Evolutionary conservation across 2,329 filamentous ascomycete genomes (phyloP), one percentile per base, ranked within the genome.

Genomic region (Lachnellula suecica): DNA sequence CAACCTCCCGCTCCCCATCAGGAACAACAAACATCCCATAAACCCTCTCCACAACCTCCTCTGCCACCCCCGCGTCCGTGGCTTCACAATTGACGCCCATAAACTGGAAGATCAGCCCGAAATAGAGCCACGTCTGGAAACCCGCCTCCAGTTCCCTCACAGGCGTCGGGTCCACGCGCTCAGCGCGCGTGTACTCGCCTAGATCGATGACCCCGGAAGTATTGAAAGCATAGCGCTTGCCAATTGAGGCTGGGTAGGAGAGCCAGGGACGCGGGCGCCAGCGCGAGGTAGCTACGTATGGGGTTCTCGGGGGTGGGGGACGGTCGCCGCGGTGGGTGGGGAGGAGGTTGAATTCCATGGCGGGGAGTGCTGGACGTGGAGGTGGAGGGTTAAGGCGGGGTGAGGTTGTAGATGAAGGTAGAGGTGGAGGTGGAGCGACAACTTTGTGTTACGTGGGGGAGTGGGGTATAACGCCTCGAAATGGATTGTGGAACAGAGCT

Each of bases 121-220:
- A 68, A 45, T 62, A 70, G 7, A 71, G 55, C 67, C 68, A 71
- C 6, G 63, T 68, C 47, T 70, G 68, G 13, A 67, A 43, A 38
- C 69, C 66, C 0, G 58, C 47, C 29, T 67, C 53, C 9, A 64
- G 48, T 10, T 65, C 62, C 3, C 52, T 50, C 7, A 55, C 38
- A 7, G 62, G 55, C 3, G 61, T 60, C 2, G 63, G 53, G 44
- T 64, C 52, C 8, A 59, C 38, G n/a, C 17, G 42, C 34, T 61
- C 53, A 25, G 34, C 24, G 29, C 38, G 34, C 17, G 19, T 8
- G 34, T 54, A 50, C 9, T 53, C 54, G 22, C 60, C 51, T 11
- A 38, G 15, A 35, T 54, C 48, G 20, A 47, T 41, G 11, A 22
- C 48, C 2, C 23, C 20, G 27, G 19, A 43, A 17, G 41, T 38